These are phyloP conservation scores for Botryotinia convoluta DNA, from an alignment of 2,329 filamentous ascomycete species.

Conservation along the genomic window DNA sequence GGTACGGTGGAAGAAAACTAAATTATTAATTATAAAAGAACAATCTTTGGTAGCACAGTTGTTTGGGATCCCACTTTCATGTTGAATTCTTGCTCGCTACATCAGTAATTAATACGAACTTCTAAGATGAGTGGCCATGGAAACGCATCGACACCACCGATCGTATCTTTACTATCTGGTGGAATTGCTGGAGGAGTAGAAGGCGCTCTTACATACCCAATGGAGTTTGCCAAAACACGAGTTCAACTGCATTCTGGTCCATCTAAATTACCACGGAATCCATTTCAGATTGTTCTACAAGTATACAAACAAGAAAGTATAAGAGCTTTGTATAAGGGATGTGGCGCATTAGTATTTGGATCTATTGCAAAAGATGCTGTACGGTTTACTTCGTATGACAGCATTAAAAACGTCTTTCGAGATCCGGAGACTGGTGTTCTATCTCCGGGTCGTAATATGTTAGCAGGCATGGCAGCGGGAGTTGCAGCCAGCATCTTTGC, in stretches of 20 bases:
- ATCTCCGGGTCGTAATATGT: conserved; percentile 54
- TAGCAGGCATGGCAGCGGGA: conserved; percentile 63
- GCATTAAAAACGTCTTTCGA: conserved; percentile 62
- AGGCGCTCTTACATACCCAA: conserved; percentile 48
- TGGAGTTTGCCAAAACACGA: conserved; percentile 66
- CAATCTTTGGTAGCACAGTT: neutral
- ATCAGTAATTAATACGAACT: neutral
- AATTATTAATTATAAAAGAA: neutral
- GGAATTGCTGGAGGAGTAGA: conserved; percentile 31
- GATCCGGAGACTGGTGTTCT: conserved; percentile 54
- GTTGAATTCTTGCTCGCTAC: neutral
- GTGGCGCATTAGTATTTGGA: conserved; percentile 28
- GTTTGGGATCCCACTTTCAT: neutral
- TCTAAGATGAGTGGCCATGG: neutral
- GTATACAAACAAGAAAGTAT: conserved; percentile 57
- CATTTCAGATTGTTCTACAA: conserved; percentile 53
- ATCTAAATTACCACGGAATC: conserved; percentile 50
- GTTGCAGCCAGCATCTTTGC: conserved; percentile 60
- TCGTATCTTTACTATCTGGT: conserved; percentile 32
- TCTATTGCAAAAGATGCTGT: conserved; percentile 61
- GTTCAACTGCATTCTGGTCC: conserved; percentile 50
- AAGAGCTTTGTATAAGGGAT: conserved; percentile 46
- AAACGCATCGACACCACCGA: conserved; percentile 20
- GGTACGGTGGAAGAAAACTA: neutral
- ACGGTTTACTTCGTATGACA: conserved; percentile 64